Percentiles rank a stretch among this genome's conserved stretches.
Conservation (phyloP, 768 basidiomycete species). For the Pleurotus eryngii region DNA sequence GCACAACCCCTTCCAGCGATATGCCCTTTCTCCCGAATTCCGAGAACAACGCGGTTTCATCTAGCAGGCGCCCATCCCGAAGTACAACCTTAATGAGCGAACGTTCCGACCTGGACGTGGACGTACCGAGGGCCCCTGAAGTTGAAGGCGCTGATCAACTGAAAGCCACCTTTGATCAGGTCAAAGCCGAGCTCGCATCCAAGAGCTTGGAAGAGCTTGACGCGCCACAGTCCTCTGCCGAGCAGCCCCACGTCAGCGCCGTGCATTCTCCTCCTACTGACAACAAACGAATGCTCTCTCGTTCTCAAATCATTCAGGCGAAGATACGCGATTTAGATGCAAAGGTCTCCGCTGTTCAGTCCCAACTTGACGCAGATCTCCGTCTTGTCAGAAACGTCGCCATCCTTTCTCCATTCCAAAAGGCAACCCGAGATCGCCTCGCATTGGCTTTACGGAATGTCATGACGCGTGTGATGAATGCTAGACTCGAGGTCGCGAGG, state of each 20-base stretch:
- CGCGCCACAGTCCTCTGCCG: constrained; percentile 11
- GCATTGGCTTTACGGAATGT: constrained; percentile 54
- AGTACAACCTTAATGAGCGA: constrained; percentile 28
- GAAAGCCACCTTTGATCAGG: constrained; percentile 70
- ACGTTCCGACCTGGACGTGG: constrained; percentile 31
- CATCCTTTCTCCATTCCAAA: constrained; percentile 84
- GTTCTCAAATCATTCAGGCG: constrained; percentile 53
- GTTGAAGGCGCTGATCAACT: constrained; percentile 63
- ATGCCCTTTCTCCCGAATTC: constrained; percentile 38
- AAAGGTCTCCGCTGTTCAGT: constrained; percentile 48
- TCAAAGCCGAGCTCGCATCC: constrained; percentile 80
- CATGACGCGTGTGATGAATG: constrained; percentile 60
- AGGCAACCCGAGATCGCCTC: constrained; percentile 77
- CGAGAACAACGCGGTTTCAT: constrained; percentile 15
- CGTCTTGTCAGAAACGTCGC: constrained; percentile 79
- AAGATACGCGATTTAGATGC: constrained; percentile 67
- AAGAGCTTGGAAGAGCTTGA: constrained; percentile 25
- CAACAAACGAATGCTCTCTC: constrained; percentile 39
- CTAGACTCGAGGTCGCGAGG: constrained; percentile 72
- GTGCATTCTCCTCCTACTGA: constrained; percentile 15
- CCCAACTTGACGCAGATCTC: constrained; percentile 64
- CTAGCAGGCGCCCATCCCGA: constrained; percentile 18
- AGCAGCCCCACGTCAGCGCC: constrained; percentile 2
- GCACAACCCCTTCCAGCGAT: constrained; percentile 30
- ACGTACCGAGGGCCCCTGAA: constrained; percentile 49